Evolutionary conservation across 805 yeast genomes (phyloP).

Genomic region (Maudiozyma turicensis): DNA sequence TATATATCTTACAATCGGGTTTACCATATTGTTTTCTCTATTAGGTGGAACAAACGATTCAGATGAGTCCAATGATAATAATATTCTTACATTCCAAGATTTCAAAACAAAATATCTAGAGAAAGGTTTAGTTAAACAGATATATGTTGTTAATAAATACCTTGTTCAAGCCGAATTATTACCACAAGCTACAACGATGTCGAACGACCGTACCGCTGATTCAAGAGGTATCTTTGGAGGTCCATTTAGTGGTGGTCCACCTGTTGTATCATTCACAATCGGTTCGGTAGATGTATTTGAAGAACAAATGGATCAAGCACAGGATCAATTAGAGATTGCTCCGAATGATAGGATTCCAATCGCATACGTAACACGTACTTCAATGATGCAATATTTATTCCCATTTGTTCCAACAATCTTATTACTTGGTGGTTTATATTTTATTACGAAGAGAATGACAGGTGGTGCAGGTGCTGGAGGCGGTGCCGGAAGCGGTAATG

Average conservation of each 20-base stretch:
- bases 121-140: slow-evolving; percentile 64
- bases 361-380: slow-evolving; percentile 57
- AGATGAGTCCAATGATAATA: slow-evolving; percentile 7
- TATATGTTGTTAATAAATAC: slow-evolving; percentile 64
- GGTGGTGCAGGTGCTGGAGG: slow-evolving; percentile 27
- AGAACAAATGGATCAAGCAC: slow-evolving; percentile 65
- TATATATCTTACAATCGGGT: slow-evolving; percentile 31
- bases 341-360: slow-evolving; percentile 69
- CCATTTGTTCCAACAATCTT: slow-evolving; percentile 75
- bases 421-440: slow-evolving; percentile 63
- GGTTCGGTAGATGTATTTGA: slow-evolving; percentile 84
- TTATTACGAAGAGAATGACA: slow-evolving; percentile 33
- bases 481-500: slow-evolving; percentile 42
- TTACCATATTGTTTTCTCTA: slow-evolving; percentile 31
- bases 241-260: slow-evolving; percentile 9
- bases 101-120: slow-evolving; percentile 72
- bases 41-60: slow-evolving; percentile 19
- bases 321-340: slow-evolving; percentile 60
- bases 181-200: slow-evolving; percentile 26
- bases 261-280: slow-evolving; percentile 65
- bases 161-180: slow-evolving; percentile 60
- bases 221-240: background rate
- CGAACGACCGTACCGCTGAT: slow-evolving; percentile 1
- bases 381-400: slow-evolving; percentile 50
- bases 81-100: slow-evolving; percentile 59